Evolutionary conservation across 257 asterid genomes (phyloP).

Genomic region (Solanum gandarillasii): DNA sequence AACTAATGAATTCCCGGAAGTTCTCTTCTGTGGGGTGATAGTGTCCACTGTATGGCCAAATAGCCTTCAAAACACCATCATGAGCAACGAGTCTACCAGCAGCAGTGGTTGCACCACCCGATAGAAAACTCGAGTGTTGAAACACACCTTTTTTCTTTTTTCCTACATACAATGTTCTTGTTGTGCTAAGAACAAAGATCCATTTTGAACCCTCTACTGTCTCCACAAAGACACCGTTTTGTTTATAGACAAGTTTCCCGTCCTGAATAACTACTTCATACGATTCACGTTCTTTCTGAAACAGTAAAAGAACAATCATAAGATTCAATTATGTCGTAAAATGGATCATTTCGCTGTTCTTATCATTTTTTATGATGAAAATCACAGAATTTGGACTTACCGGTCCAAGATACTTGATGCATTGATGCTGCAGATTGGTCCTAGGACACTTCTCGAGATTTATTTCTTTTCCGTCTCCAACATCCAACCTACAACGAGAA

Average conservation of each 20-base stretch:
- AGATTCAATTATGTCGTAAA: background rate
- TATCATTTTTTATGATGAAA: background rate
- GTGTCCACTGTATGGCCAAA: conserved; percentile 97
- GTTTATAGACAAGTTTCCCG: conserved; percentile 64
- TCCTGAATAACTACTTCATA: conserved; percentile 56
- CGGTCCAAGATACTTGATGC: conserved; percentile 87
- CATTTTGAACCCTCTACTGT: conserved; percentile 74
- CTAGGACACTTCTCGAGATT: conserved; percentile 79
- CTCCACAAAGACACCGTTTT: conserved; percentile 47
- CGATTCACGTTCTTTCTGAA: conserved; percentile 72
- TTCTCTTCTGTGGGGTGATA: conserved; percentile 91
- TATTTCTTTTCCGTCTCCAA: conserved; percentile 88
- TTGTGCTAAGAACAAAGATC: conserved; percentile 90
- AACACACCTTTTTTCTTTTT: conserved; percentile 72
- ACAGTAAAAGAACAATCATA: background rate
- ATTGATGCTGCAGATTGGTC: conserved; percentile 52
- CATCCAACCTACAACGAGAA: conserved; percentile 61
- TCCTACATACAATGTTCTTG: conserved; percentile 64
- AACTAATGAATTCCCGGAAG: conserved; percentile 68
- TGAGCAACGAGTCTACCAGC: conserved; percentile 89
- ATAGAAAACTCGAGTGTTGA: conserved; percentile 87
- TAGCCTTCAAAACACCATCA: conserved; percentile 77
- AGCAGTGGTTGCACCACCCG: conserved; percentile 93
- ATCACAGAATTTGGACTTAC: conserved; percentile 32
- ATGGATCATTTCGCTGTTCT: background rate